Base-by-base conservation (phyloP, 2,329 filamentous ascomycete genomes). In the Trichoderma sp. region DNA sequence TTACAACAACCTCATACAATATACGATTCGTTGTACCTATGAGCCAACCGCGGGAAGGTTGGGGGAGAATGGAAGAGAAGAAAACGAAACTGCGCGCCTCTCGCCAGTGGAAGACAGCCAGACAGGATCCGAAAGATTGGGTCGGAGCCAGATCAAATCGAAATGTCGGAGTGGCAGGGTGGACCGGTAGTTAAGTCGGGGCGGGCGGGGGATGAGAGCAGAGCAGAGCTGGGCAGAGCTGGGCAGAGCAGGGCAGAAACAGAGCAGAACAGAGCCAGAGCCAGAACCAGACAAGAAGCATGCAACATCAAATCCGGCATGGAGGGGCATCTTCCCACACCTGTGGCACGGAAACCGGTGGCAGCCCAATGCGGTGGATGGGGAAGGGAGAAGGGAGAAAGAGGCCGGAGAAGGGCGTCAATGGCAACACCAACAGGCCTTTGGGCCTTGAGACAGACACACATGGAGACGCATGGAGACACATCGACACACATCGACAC, bases 91-190 rank as follows among this genome's bases (percentile, higher is more conserved):
- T 34, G 27, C 27, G 50, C 15, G 34, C 29, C 25, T 63, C 15
- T 45, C 9, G 27, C 34, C 15, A 34, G 27, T 50, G n/a, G 19
- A 34, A 54, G 37, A 64, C 32, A 57, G 52, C 27, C 37, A 57
- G 37, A 48, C 12, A 42, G 32, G 39, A 68, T 61, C 57, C 66
- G 59, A 64, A 64, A 59, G 53, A 64, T 39, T 64, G 66, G 66
- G 59, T 45, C 67, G 48, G 60, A 61, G 58, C 42, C 57, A 69
- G 60, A 61, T 67, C 64, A 67, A 63, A 67, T 61, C 29, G 67
- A 67, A 56, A 63, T 58, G 67, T 67, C 45, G 52, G 67, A 58
- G 64, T 65, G 35, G 67, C 67, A 69, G 67, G 63, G 67, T 69
- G 67, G 67, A 39, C 67, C 67, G 57, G 67, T 61, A 69, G 67